These are phyloP conservation scores for Tagetes erecta DNA, from an alignment of 129 eudicot species.

Conservation along the genomic window DNA sequence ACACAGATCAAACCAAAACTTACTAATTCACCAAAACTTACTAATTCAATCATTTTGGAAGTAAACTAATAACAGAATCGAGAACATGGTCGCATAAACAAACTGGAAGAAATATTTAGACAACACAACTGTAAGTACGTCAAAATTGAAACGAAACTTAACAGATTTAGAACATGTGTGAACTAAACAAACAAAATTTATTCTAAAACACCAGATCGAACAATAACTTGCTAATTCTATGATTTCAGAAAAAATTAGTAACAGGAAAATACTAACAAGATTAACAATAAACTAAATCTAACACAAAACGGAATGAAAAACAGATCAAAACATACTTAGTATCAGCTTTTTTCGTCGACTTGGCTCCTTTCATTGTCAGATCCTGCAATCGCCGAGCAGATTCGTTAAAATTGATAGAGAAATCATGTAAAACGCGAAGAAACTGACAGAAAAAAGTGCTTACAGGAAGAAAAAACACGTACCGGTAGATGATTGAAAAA, in stretches of 20 bases:
- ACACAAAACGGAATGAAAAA: neutral
- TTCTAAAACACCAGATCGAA: too few relatives aligned
- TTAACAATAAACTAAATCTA: neutral
- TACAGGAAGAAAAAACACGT: neutral
- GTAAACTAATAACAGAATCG: too few relatives aligned
- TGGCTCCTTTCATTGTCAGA: conserved; percentile 52
- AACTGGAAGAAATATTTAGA: too few relatives aligned
- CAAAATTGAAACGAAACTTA: too few relatives aligned
- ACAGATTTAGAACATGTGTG: too few relatives aligned
- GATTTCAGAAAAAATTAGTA: neutral
- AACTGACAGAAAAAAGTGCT: neutral
- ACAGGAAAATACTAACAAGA: neutral
- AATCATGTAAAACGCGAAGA: neutral
- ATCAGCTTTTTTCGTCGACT: conserved; percentile 50
- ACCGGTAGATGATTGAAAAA: neutral
- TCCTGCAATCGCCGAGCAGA: conserved; percentile 19
- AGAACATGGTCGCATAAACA: conserved; percentile 3
- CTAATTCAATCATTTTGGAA: too few relatives aligned
- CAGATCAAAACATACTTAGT: conserved; percentile 28
- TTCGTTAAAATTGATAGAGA: neutral
- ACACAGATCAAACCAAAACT: neutral
- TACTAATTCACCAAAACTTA: neutral
- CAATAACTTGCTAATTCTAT: too few relatives aligned
- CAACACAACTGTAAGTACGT: too few relatives aligned
- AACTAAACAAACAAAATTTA: too few relatives aligned